Evolutionary conservation across 2,329 filamentous ascomycete genomes (phyloP), one percentile per base, ranked within the genome.

Genomic region (Aspergillus pseudonomiae): DNA sequence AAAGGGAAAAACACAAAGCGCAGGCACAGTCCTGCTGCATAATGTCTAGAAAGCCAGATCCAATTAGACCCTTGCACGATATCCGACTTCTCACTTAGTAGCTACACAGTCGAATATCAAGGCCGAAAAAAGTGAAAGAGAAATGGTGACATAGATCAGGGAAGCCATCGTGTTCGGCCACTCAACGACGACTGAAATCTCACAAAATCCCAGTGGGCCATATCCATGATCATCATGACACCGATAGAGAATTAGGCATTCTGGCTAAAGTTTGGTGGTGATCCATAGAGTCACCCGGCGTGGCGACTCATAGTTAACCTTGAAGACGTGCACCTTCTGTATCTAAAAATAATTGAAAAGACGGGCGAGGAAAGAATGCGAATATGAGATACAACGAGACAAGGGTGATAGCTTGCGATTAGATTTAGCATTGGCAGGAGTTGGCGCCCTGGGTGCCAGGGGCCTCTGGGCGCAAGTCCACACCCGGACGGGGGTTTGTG

Each of bases 391-490:
- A 57, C 50, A 30, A 16, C 52, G 16, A 16, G 32, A 55, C n/a
- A 53, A 34, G 36, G 36, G 48, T n/a, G 19, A 36, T 39, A 46
- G 52, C 28, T 52, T 5, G 32, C 50, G 46, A 30, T 43, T 30
- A 61, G 43, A 71, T 80, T 84, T 67, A 91, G 77, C 89, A 91
- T 74, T 88, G 86, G 81, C 89, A 91, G 54, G 83, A 82, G 64
- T 82, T 84, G 24, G 83, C 84, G 60, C 83, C 83, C 75, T 88
- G 85, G 62, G 88, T 88, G 62, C 81, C 82, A 68, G 87, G 83
- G 60, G 87, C 81, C 74, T 89, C 85, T 41, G 86, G 86, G 70
- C 88, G 84, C 67, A 92, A 80, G 77, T 91, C 88, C 43, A 92
- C 89, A 59, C 89, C 89, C 62, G 85, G 83, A 68, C 86, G 82